Base-by-base conservation (phyloP, 2,329 filamentous ascomycete genomes). In the Cordyceps cicadae region DNA sequence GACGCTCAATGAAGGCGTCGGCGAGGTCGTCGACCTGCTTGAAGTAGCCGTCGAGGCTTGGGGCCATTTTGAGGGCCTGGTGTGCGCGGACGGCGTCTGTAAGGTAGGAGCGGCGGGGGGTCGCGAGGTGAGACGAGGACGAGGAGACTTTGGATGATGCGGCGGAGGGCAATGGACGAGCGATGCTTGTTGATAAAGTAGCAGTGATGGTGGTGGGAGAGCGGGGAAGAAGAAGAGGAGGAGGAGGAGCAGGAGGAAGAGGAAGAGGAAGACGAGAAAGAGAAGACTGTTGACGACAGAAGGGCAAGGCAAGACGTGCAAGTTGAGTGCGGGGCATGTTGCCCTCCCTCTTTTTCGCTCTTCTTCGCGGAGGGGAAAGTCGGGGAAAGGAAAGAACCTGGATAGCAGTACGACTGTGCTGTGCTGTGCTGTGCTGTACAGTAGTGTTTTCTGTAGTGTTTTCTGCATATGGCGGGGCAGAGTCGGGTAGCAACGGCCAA, bases 11-110 rank as follows among this genome's bases (percentile, higher is more conserved):
- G 78, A 96, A 97, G 71, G 85, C 80, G 66, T 87, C 84, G 55
- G 91, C 83, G 69, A 92, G 81, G 72, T 77, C 78, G 76, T 97
- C 92, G 69, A 96, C 91, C 83, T 96, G 87, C 77, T 90, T 87
- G 82, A 97, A 97, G 81, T 89, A 97, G 65, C 87, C 82, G 75
- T 97, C 90, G 67, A 99, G 86, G 75, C 95, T 85, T 63, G 92
- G 90, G 61, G 91, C 90, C 90, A 97, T 96, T 74, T 85, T 89
- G 77, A 77, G 82, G 69, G 82, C 79, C 80, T 87, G 85, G 68
- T 86, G 83, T 53, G 73, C 67, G 70, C 79, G 77, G 66, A 82
- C 71, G 65, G 80, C 74, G 66, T 79, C 74, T 69, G 80, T 81
- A 41, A 85, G 77, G 66, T 85, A 85, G 17, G 75, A 66, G 66